Conservation (phyloP, 2,329 filamentous ascomycete genomes). For the Sclerotinia minor region DNA sequence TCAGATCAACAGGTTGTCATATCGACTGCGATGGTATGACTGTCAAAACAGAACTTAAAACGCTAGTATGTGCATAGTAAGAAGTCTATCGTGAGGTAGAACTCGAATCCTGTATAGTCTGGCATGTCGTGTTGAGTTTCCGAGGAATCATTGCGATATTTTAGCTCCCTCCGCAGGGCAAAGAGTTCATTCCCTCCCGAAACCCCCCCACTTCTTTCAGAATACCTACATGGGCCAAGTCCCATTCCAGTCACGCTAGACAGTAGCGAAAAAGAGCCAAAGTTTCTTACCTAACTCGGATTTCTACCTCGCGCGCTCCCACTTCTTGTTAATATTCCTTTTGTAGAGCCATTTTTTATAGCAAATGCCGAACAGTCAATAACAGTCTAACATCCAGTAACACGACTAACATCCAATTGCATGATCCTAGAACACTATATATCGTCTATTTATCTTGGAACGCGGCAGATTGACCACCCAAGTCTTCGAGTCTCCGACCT, state of each 20-base stretch:
- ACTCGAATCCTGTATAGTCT: neutral
- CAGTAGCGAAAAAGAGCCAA: neutral
- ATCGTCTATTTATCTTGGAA: neutral
- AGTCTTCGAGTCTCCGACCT: neutral
- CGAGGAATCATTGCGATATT: neutral
- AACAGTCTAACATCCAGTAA: too few relatives aligned
- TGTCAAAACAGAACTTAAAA: too few relatives aligned
- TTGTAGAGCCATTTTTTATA: neutral
- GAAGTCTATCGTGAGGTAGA: neutral
- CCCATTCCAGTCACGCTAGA: neutral
- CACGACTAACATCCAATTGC: neutral
- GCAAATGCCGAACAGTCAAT: neutral
- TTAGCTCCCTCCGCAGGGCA: neutral
- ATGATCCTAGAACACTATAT: neutral
- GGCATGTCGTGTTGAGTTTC: neutral
- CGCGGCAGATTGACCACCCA: neutral
- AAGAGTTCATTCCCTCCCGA: neutral
- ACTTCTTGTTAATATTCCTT: too few relatives aligned
- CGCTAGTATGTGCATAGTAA: too few relatives aligned
- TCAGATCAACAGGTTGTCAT: too few relatives aligned
- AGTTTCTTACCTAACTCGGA: neutral
- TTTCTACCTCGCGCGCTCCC: too few relatives aligned
- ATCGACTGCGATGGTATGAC: too few relatives aligned
- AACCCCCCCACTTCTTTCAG: too few relatives aligned
- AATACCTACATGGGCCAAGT: neutral